Conservation (phyloP, 2,329 filamentous ascomycete genomes). For the Cercospora zeae-maydis region DNA sequence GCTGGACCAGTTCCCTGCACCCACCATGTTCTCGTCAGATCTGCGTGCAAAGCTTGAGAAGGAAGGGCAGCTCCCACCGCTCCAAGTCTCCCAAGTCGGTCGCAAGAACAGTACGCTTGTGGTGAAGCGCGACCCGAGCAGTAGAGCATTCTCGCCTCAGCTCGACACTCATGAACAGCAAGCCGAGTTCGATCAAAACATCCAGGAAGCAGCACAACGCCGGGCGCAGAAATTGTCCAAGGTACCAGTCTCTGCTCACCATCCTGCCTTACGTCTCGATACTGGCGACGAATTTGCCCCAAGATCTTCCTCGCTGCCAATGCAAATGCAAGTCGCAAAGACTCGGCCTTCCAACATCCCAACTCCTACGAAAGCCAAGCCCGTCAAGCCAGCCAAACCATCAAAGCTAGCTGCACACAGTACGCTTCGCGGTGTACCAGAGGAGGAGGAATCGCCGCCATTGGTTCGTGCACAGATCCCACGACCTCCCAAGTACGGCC, state of each 20-base stretch:
- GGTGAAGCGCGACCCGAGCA: neutral
- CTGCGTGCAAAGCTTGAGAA: neutral
- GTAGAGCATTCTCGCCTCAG: neutral
- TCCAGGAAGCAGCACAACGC: constrained; percentile 6
- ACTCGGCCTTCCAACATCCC: constrained; percentile 6
- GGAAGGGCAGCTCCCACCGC: neutral
- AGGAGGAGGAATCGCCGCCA: constrained; percentile 3
- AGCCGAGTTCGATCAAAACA: constrained; percentile 3
- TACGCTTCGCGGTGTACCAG: constrained; percentile 5
- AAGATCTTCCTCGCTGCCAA: neutral
- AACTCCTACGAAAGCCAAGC: constrained; percentile 13
- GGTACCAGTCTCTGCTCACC: neutral
- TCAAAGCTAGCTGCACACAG: neutral
- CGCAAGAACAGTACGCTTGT: constrained; percentile 1
- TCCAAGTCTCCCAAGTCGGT: neutral
- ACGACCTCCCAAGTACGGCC: constrained; percentile 11
- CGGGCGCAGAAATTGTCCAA: constrained; percentile 5
- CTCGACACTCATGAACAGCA: constrained; percentile 2
- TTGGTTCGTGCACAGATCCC: neutral
- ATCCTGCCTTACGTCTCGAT: constrained; percentile 10
- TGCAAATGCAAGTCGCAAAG: neutral
- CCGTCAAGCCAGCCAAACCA: constrained; percentile 5
- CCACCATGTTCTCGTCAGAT: neutral
- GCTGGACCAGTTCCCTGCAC: neutral
- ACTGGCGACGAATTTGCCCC: neutral